A percentile compares a stretch with the other conserved stretches of the same genome.
phyloP scores from a whole-genome alignment of 495 filamentous ascomycete genomes.

The Trichoderma orchidacearum region DNA sequence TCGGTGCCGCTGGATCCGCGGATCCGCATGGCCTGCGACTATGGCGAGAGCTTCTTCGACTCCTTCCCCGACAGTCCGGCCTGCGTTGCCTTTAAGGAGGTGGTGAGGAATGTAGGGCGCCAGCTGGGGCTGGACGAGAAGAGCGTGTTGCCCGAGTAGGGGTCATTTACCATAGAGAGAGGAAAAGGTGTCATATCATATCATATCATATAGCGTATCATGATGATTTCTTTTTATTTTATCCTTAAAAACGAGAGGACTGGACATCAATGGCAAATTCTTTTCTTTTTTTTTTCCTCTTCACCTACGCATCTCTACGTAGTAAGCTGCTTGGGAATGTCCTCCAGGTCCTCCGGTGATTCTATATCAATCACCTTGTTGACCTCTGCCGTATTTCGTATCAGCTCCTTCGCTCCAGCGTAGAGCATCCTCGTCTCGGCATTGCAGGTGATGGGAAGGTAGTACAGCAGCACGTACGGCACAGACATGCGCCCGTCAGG shows the following conservation, averaged over 20 bases:
- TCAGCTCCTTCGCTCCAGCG: constrained; percentile 85
- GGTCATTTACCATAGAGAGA: background rate
- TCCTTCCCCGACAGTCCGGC: constrained; percentile 85
- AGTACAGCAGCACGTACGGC: constrained; percentile 89
- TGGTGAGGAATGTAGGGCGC: constrained; percentile 56
- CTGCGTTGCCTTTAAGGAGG: constrained; percentile 57
- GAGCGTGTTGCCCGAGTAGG: constrained; percentile 21
- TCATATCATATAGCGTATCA: too few relatives aligned
- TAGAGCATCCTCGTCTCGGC: constrained; percentile 80
- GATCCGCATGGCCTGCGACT: constrained; percentile 92
- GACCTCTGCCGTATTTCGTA: constrained; percentile 81
- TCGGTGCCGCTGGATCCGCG: constrained; percentile 87
- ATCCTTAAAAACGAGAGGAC: too few relatives aligned
- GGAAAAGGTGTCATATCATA: background rate
- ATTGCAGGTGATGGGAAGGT: constrained; percentile 82
- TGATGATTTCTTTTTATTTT: too few relatives aligned
- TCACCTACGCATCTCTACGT: background rate
- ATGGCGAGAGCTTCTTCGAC: constrained; percentile 94
- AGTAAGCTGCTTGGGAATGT: constrained; percentile 51
- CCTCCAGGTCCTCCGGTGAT: constrained; percentile 58
- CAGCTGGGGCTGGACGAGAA: constrained; percentile 42
- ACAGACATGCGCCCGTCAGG: constrained; percentile 31
- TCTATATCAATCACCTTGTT: constrained; percentile 70
- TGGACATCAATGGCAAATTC: too few relatives aligned
- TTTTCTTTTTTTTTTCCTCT: too few relatives aligned